A percentile compares a stretch with the other conserved stretches of the same genome.
Conservation (phyloP, 1,139 yeast genomes). For the Yarrowia galli region DNA sequence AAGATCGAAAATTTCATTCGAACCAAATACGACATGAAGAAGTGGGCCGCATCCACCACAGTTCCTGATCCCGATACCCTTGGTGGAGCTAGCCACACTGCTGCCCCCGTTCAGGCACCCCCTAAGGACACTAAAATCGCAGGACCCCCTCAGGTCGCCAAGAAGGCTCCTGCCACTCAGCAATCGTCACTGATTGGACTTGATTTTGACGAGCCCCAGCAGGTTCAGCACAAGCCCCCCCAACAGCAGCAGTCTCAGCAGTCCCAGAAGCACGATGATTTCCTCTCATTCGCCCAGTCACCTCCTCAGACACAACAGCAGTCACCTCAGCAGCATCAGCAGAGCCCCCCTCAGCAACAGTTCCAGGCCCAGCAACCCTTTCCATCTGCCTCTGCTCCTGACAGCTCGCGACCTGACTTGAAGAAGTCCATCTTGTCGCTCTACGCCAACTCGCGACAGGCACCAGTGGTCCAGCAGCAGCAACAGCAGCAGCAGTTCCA, state of each 20-base stretch:
- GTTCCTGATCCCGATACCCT: slow-evolving; percentile 67
- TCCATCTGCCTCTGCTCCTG: slow-evolving; percentile 40
- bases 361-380: slow-evolving; percentile 42
- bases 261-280: slow-evolving; percentile 42
- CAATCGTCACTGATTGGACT: slow-evolving; percentile 42
- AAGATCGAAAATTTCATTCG: slow-evolving; percentile 88
- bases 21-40: slow-evolving; percentile 87
- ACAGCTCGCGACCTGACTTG: slow-evolving; percentile 67
- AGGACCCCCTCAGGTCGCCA: slow-evolving; percentile 33
- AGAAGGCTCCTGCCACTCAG: slow-evolving; percentile 39
- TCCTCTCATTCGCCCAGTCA: slow-evolving; percentile 42
- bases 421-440: slow-evolving; percentile 89
- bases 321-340: slow-evolving; percentile 42
- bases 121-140: slow-evolving; percentile 40
- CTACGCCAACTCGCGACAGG: slow-evolving; percentile 69
- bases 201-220: slow-evolving; percentile 41
- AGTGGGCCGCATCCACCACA: slow-evolving; percentile 69
- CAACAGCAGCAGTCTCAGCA: slow-evolving; percentile 42
- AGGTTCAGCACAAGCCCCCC: slow-evolving; percentile 24
- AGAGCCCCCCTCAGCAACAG: slow-evolving; percentile 41
- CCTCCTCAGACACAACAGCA: slow-evolving; percentile 40
- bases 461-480: slow-evolving; percentile 39
- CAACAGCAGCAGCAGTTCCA: slow-evolving; percentile 38
- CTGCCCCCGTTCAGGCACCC: slow-evolving; percentile 41
- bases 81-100: slow-evolving; percentile 42